These are phyloP conservation scores for Clarireedia monteithiana DNA, from an alignment of 2,329 filamentous ascomycete genomes.

Conservation along the genomic window DNA sequence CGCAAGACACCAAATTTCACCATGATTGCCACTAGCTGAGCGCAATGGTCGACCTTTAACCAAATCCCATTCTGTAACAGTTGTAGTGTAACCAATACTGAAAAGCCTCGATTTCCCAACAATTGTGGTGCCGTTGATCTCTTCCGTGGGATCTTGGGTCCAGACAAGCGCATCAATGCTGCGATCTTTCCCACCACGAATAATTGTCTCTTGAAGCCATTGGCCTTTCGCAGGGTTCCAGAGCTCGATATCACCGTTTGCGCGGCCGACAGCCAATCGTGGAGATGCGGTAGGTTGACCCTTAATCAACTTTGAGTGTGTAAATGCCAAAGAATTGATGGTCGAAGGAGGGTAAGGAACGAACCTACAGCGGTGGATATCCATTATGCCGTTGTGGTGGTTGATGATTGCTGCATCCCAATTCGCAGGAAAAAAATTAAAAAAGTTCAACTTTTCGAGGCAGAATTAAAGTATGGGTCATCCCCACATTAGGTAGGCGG, in stretches of 20 bases:
- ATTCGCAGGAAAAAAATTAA: slow-evolving; percentile 3
- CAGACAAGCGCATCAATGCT: slow-evolving; percentile 88
- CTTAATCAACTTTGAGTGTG: slow-evolving; percentile 55
- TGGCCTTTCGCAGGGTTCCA: slow-evolving; percentile 74
- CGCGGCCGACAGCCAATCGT: slow-evolving; percentile 80
- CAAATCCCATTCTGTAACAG: slow-evolving; percentile 92
- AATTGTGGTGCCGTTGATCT: slow-evolving; percentile 49
- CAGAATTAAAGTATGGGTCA: background rate
- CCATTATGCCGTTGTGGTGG: slow-evolving; percentile 49
- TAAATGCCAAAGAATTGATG: slow-evolving; percentile 93
- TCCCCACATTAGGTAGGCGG: background rate
- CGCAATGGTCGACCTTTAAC: slow-evolving; percentile 67
- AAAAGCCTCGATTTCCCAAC: slow-evolving; percentile 78
- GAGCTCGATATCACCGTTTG: slow-evolving; percentile 94
- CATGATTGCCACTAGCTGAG: slow-evolving; percentile 85
- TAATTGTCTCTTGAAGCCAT: slow-evolving; percentile 86
- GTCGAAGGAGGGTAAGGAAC: slow-evolving; percentile 84
- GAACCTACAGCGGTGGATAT: slow-evolving; percentile 95
- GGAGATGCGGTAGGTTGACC: slow-evolving; percentile 50
- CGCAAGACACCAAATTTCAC: slow-evolving; percentile 94
- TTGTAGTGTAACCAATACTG: slow-evolving; percentile 89
- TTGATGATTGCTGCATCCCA: background rate
- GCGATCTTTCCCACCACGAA: slow-evolving; percentile 74
- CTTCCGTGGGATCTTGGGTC: slow-evolving; percentile 77
- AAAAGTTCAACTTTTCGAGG: slow-evolving; percentile 8